Percentiles rank a stretch among this genome's conserved stretches.
These are phyloP conservation scores for Pyrus bretschneideri DNA, from an alignment of 306 rosid species.

Conservation along the genomic window DNA sequence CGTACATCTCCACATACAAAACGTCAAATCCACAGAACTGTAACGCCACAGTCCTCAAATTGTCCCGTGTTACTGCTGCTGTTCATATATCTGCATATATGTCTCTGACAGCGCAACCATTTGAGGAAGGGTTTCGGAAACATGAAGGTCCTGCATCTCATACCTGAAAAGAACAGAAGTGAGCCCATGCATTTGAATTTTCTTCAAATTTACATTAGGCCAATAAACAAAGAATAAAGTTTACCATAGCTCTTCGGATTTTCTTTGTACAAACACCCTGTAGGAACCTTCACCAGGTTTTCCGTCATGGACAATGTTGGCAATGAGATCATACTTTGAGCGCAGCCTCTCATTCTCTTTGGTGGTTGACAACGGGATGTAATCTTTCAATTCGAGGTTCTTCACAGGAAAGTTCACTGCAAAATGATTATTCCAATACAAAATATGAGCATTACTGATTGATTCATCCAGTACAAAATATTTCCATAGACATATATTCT, in stretches of 20 bases:
- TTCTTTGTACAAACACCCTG: conserved; percentile 85
- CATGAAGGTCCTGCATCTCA: conserved; percentile 95
- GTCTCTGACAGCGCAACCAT: conserved; percentile 96
- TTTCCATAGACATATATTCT: neutral
- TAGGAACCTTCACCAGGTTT: conserved; percentile 87
- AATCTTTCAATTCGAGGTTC: conserved; percentile 93
- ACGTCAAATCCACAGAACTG: neutral
- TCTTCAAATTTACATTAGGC: neutral
- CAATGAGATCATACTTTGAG: conserved; percentile 83
- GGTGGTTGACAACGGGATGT: conserved; percentile 81
- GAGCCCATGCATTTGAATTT: conserved; percentile 6
- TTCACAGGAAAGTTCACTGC: conserved; percentile 95
- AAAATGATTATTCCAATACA: neutral
- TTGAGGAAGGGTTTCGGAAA: conserved; percentile 89
- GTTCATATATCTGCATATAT: conserved; percentile 94
- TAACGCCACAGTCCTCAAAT: neutral
- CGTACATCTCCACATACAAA: conserved; percentile 65
- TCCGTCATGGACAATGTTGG: conserved; percentile 89
- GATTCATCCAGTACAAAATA: neutral
- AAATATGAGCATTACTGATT: neutral
- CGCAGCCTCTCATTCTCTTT: conserved; percentile 63
- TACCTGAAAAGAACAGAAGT: conserved; percentile 46
- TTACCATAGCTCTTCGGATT: conserved; percentile 88
- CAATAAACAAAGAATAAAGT: conserved; percentile 1
- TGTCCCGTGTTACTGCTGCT: conserved; percentile 45